Evolutionary conservation across 768 basidiomycete genomes (phyloP), one percentile per base, ranked within the genome.

Genomic region (Calocera viscosa): DNA sequence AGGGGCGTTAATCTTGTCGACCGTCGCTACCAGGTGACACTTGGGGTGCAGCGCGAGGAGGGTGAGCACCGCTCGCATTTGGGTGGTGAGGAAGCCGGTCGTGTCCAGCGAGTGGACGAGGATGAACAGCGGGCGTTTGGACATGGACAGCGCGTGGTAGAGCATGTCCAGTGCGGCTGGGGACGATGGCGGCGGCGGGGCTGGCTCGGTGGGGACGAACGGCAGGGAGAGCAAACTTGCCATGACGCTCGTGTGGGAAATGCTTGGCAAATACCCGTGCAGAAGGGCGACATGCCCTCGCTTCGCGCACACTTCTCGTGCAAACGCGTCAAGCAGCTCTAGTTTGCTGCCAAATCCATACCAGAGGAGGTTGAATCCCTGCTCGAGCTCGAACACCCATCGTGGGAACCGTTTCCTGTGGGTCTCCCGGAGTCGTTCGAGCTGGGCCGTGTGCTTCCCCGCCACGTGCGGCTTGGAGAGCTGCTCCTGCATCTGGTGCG

Each of bases 331-430:
- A 34, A 99, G 78, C 10, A 88, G 70, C 19, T 73, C 74, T 66
- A 91, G 81, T 74, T 99, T 99, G 22, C 91, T 94, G 3, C 95
- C 95, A 72, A 86, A 84, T 0, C 95, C 95, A 72, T 92, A 91
- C 75, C 91, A 86, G 22, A 94, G 76, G 49, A 97, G 77, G 75
- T 91, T 94, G 80, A 93, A 97, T 0, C 92, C 94, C 73, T 87
- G 83, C 1, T 80, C 78, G 28, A 97, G 80, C 75, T 97, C 92
- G 68, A 80, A 78, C 49, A 83, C 76, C 74, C 88, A 89, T 47
- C 86, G 82, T 26, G 80, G 77, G 72, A 88, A 86, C 19, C 83
- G 77, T 2, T 74, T 70, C 19, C 38, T 75, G 71, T 72, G 78
- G 72, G 65, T 75, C 67, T 28, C 76, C 65, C 70, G 53, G 0